These are phyloP conservation scores for Neurospora sp. DNA, from an alignment of 495 filamentous ascomycete genomes.

Conservation along the genomic window DNA sequence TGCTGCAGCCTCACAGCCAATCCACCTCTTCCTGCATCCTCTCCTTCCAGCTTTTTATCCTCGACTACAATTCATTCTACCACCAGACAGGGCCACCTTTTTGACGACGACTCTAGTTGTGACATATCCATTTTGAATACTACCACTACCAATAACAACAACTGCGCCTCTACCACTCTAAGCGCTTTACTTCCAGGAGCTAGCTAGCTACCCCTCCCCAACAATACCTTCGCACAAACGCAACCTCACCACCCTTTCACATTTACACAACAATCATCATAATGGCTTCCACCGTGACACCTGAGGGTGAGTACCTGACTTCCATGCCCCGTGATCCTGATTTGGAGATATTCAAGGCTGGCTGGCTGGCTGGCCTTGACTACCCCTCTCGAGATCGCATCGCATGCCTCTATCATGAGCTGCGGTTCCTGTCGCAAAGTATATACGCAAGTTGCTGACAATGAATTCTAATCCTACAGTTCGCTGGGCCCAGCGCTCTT, in stretches of 20 bases:
- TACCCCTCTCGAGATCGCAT: neutral
- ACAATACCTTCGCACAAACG: neutral
- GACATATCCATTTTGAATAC: neutral
- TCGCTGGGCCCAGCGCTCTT: constrained; percentile 96
- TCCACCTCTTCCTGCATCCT: neutral
- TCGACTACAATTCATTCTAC: neutral
- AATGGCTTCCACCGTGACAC: constrained; percentile 21
- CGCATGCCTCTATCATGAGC: neutral
- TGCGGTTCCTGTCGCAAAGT: neutral
- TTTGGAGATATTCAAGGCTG: neutral
- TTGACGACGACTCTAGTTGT: neutral
- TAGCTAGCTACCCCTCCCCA: constrained; percentile 19
- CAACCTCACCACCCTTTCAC: neutral
- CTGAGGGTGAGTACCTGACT: constrained; percentile 17
- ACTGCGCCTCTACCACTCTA: neutral
- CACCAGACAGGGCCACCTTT: neutral
- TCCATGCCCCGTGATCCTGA: neutral
- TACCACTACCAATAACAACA: neutral
- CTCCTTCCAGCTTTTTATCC: neutral
- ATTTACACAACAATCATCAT: neutral
- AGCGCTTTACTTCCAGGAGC: constrained; percentile 1
- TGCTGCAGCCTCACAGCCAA: constrained; percentile 17
- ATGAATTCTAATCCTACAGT: constrained; percentile 41
- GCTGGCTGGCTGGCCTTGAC: neutral
- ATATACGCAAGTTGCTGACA: neutral